Base-by-base conservation (phyloP, 768 basidiomycete genomes). In the Goffeauzyma gilvescens region DNA sequence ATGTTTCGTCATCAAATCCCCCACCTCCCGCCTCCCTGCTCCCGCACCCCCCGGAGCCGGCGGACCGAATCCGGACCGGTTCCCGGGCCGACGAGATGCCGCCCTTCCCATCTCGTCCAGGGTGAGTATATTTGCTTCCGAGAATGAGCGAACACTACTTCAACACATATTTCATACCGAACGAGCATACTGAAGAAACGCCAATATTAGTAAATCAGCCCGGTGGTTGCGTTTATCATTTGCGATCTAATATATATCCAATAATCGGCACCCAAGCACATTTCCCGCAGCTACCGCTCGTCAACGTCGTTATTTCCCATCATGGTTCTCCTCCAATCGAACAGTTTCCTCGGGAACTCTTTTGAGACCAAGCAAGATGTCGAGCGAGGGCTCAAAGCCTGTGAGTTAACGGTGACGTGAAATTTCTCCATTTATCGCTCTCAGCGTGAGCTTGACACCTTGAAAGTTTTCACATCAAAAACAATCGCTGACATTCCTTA, bases 301-400 rank as follows among this genome's bases (percentile, higher is more conserved):
- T n/a, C n/a, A n/a, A n/a, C n/a, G n/a, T n/a, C n/a, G n/a, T n/a
- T n/a, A n/a, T n/a, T 30, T 9, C 21, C 25, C 32, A 43, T 6
- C 21, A 61, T 57, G 57, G 50, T 55, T 12, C 54, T 58, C 9
- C 48, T 57, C 21, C 36, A 46, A 7, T 41, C 37, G 1, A 55
- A 55, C 50, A 48, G 39, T 26, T 65, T 66, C 44, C 33, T 60
- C 14, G 42, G 48, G 9, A 83, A 80, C 60, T 75, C 75, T 4
- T 66, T 79, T 45, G 51, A 68, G 52, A 78, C 77, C 5, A 72
- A 71, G 48, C 67, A 67, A 2, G 77, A 81, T 50, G 69, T 81
- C 8, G 63, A 68, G 2, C 51, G 55, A 25, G 80, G 75, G 48
- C 69, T 78, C 23, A 63, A 65, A 17, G 58, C 55, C 18, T 32